A percentile compares a stretch with the other conserved stretches of the same genome.
Conservation (phyloP, 2,329 filamentous ascomycete genomes). For the Ceratocystis alfenasii region DNA sequence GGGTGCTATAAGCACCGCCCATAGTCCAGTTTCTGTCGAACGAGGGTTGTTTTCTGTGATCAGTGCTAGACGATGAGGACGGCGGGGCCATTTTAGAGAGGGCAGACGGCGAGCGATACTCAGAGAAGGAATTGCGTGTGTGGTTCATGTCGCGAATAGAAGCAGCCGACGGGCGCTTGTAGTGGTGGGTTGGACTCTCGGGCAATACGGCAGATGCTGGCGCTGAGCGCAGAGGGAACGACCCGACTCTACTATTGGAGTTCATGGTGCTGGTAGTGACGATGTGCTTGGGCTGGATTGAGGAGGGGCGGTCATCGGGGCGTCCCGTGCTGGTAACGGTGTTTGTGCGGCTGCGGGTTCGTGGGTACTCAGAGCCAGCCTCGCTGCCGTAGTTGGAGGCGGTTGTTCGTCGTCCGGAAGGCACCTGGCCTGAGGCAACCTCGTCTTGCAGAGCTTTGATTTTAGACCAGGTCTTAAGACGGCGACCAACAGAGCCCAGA, state of each 20-base stretch:
- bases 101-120: slow-evolving; percentile 58
- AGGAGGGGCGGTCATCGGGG: slow-evolving; percentile 36
- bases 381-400: slow-evolving; percentile 46
- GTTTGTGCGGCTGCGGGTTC: slow-evolving; percentile 44
- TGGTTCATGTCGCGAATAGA: slow-evolving; percentile 74
- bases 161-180: slow-evolving; percentile 60
- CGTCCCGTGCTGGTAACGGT: slow-evolving; percentile 40
- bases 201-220: slow-evolving; percentile 26
- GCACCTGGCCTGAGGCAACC: slow-evolving; percentile 42
- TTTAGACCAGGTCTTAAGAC: slow-evolving; percentile 92
- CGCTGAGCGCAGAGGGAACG: slow-evolving; percentile 20
- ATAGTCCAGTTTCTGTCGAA: slow-evolving; percentile 62
- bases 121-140: slow-evolving; percentile 39
- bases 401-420: slow-evolving; percentile 38
- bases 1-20: slow-evolving; percentile 34
- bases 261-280: slow-evolving; percentile 39
- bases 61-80: slow-evolving; percentile 27
- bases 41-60: slow-evolving; percentile 54
- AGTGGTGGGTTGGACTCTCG: slow-evolving; percentile 36
- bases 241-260: slow-evolving; percentile 36
- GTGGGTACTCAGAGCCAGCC: slow-evolving; percentile 39
- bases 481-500: slow-evolving; percentile 75
- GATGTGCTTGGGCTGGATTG: slow-evolving; percentile 37
- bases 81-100: slow-evolving; percentile 52
- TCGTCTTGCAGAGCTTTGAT: slow-evolving; percentile 87